Percentiles rank a stretch among this genome's conserved stretches.
These are phyloP conservation scores for Diaporthe ilicicola DNA, from an alignment of 2,329 filamentous ascomycete species.

Conservation along the genomic window DNA sequence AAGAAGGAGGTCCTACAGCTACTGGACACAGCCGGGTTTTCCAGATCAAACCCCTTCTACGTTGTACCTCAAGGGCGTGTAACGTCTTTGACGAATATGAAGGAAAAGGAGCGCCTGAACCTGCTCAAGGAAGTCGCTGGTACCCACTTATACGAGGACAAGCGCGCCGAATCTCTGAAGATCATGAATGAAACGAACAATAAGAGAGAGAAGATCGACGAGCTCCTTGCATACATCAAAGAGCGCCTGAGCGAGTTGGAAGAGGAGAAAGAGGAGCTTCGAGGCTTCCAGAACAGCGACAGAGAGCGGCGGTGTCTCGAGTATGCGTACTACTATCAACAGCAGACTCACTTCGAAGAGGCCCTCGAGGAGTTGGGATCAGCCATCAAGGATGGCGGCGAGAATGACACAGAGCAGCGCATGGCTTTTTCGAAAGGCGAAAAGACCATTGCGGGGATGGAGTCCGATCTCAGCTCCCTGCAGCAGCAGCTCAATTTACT, in stretches of 20 bases:
- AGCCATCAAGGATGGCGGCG: slow-evolving; percentile 80
- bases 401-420: slow-evolving; percentile 83
- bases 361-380: slow-evolving; percentile 86
- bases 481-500: slow-evolving; percentile 86
- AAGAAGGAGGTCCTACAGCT: slow-evolving; percentile 95
- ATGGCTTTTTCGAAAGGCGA: slow-evolving; percentile 81
- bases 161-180: slow-evolving; percentile 89
- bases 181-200: slow-evolving; percentile 98
- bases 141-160: slow-evolving; percentile 95
- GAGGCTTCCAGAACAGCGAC: slow-evolving; percentile 94
- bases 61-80: slow-evolving; percentile 98
- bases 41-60: slow-evolving; percentile 97
- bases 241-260: slow-evolving; percentile 89
- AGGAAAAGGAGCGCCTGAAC: slow-evolving; percentile 88
- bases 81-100: slow-evolving; percentile 97
- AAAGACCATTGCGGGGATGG: slow-evolving; percentile 78
- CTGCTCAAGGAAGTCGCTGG: slow-evolving; percentile 97
- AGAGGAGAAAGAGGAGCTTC: slow-evolving; percentile 95
- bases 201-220: slow-evolving; percentile 94
- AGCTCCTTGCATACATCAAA: slow-evolving; percentile 89
- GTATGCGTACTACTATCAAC: slow-evolving; percentile 91
- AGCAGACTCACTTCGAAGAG: slow-evolving; percentile 81
- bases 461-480: slow-evolving; percentile 80
- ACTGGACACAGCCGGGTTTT: slow-evolving; percentile 95
- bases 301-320: slow-evolving; percentile 90